Evolutionary conservation across 73 alveolate genomes (phyloP).

Genomic region (Paramecium tetraurelia): DNA sequence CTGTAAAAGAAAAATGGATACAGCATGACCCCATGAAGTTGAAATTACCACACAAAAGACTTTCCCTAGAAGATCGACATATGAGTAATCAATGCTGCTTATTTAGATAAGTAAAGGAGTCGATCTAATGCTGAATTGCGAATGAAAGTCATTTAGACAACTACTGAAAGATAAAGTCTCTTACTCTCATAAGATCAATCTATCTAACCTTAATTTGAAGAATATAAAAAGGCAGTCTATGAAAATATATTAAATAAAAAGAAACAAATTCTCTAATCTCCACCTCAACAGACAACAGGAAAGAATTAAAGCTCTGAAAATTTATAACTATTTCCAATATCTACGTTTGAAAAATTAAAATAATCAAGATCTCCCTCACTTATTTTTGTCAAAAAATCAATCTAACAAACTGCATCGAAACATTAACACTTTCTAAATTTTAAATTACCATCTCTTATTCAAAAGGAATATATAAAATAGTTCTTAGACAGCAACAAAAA

Average conservation of each 20-base stretch:
- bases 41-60: not conserved
- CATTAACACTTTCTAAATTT: not conserved
- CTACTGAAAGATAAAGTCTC: not conserved
- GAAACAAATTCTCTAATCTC: not conserved
- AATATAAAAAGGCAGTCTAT: not conserved
- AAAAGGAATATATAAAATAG: not conserved
- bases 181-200: not conserved
- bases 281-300: not conserved
- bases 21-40: not conserved
- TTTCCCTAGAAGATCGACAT: not conserved
- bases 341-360: not conserved
- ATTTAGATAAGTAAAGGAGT: not conserved
- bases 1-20: not conserved
- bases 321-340: not conserved
- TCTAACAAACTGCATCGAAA: not conserved
- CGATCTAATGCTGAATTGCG: constrained; percentile 4
- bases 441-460: constrained; percentile 5
- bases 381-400: not conserved
- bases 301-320: not conserved
- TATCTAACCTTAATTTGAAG: not conserved
- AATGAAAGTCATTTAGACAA: not conserved
- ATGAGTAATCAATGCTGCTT: not conserved
- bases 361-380: not conserved
- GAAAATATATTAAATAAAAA: not conserved
- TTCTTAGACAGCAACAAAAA: not conserved